Evolutionary conservation across 2,329 filamentous ascomycete genomes (phyloP), one percentile per base, ranked within the genome.

Genomic region (Pleurostoma richardsiae): DNA sequence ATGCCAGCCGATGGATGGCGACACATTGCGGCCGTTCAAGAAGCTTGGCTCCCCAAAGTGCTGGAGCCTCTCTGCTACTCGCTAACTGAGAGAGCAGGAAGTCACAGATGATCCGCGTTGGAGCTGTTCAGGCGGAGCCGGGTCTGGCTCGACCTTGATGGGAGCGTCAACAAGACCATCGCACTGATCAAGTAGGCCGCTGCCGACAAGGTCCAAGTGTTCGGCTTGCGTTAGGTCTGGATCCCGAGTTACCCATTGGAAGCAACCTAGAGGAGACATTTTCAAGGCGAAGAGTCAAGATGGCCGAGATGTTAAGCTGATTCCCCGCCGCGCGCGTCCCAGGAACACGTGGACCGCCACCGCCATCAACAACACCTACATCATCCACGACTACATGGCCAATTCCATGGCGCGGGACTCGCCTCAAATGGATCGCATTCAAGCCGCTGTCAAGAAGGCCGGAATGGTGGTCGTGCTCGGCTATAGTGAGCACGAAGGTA

Each of bases 51-150:
- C 33, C 19, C 19, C 19, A 19, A 19, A 19, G 19, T 19, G 19
- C 19, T 19, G 33, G n/a, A 36, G 33, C 33, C 8, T 36, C 33
- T 8, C 33, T 36, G 33, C 33, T 8, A 36, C 8, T 36, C 19
- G 19, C 19, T 8, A 26, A 29, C 28, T 26, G 3, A 42, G 19
- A 4, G 19, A 4, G 4, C 28, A 29, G 29, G n/a, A 27, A 29
- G 41, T 11, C 29, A 10, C 47, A 27, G 39, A 30, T 29, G 28
- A 39, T 48, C 19, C 48, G 61, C 31, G 71, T 79, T 4, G 76
- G 72, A 29, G 75, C 76, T 10, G 71, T 77, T 1, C 80, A 85
- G 56, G 72, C 74, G 5, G 81, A 84, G 59, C 79, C 80, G 0
- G 0, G 71, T 67, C 2, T 85, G 80, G 79, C 67, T 85, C 6